Conservation (phyloP, 2,329 filamentous ascomycete genomes). For the Epicoccum nigrum region DNA sequence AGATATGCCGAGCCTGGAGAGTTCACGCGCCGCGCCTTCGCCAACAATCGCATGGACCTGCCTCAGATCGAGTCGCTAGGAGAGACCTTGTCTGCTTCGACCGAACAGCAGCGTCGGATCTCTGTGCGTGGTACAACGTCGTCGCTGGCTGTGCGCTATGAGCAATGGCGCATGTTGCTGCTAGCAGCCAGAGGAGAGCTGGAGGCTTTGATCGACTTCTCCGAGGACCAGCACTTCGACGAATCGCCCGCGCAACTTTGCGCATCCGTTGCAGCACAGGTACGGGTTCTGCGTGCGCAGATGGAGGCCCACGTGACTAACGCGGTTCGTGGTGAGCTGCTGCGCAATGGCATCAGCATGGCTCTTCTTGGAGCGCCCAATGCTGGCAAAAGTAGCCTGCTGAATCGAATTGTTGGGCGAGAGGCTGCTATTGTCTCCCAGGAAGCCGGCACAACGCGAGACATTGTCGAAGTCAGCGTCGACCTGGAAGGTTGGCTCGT, state of each 20-base stretch:
- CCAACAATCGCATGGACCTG: conserved; percentile 83
- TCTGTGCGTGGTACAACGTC: conserved; percentile 80
- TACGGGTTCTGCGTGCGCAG: conserved; percentile 64
- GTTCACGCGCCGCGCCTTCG: conserved; percentile 90
- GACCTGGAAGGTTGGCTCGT: conserved; percentile 91
- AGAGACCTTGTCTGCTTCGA: conserved; percentile 69
- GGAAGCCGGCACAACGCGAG: conserved; percentile 91
- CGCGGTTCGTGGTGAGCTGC: conserved; percentile 79
- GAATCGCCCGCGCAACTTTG: conserved; percentile 78
- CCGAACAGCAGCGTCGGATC: conserved; percentile 88
- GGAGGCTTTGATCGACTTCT: conserved; percentile 95
- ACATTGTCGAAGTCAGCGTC: conserved; percentile 89
- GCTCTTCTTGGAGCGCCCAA: conserved; percentile 91
- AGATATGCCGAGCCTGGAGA: conserved; percentile 94
- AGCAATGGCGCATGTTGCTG: conserved; percentile 77
- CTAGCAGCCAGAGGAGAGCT: conserved; percentile 86
- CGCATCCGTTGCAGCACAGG: conserved; percentile 69
- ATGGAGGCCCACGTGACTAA: conserved; percentile 76
- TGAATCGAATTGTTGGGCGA: conserved; percentile 87
- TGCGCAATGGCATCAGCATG: conserved; percentile 83
- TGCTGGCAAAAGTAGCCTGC: conserved; percentile 89
- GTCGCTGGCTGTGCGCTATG: conserved; percentile 75
- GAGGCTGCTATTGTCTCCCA: conserved; percentile 94
- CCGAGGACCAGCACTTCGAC: conserved; percentile 96
- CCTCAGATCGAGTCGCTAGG: conserved; percentile 76